Base-by-base conservation (phyloP, 345 rosid species). In the Brassica nigra region DNA sequence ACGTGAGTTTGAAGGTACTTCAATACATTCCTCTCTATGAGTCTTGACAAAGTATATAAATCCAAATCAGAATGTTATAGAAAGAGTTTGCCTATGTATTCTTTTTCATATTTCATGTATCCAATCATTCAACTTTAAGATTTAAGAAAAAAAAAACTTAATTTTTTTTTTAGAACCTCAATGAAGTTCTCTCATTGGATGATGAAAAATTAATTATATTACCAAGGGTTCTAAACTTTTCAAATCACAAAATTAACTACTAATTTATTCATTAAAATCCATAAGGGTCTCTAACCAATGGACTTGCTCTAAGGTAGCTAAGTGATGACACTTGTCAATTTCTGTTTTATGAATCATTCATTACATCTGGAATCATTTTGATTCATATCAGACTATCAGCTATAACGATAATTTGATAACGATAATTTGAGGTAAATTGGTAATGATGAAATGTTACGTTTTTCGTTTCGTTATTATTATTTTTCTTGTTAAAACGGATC, bases 1-100 rank as follows among this genome's bases (percentile, higher is more conserved):
- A 64, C 72, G n/a, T 9, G 83, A 80, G 68, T 80, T 75, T 63
- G 83, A 80, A 80, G 80, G 80, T 80, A 80, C 39, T n/a, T 54
- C 36, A 57, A 71, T 58, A 64, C 16, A 71, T 54, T 78, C 62
- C 42, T 36, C 42, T 36, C 57, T 59, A 15, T 20, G 73, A 20
- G 18, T 59, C 37, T 23, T 73, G 59, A 36, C 3, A 34, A 33
- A 47, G 0, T 62, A 66, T 36, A 73, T 44, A 29, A 58, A 66
- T 64, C 47, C 23, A 34, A 34, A 62, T 70, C 4, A 33, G 34
- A 31, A 15, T 33, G 44, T 7, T 33, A 34, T 4, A 64, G 47
- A 8, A 34, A 64, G 14, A 34, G 18, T 36, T 63, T 15, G 18
- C 42, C 15, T 64, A 64, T 31, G 23, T 8, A 64, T 15, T 9